Conservation (phyloP, 768 basidiomycete species). For the Sistotremastrum suecicum region DNA sequence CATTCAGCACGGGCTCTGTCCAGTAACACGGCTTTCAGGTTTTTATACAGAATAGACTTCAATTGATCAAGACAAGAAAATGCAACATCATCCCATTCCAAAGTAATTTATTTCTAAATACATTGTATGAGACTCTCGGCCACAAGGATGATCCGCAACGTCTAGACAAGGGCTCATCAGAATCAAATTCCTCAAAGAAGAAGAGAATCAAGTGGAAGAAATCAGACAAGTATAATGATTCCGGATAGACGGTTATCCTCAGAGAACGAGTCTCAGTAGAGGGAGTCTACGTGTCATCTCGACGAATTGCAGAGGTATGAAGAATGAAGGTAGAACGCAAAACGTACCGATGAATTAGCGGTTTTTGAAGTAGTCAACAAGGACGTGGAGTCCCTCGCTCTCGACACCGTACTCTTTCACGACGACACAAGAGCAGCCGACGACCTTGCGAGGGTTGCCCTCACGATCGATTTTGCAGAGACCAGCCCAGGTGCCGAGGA, state of each 20-base stretch:
- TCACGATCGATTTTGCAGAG: conserved; percentile 99
- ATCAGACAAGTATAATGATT: conserved; percentile 81
- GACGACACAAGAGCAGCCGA: conserved; percentile 87
- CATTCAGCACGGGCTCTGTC: no score
- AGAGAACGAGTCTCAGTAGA: conserved; percentile 61
- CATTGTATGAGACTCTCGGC: no score
- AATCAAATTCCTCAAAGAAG: no score
- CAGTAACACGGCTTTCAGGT: no score
- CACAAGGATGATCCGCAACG: no score
- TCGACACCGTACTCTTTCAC: conserved; percentile 97
- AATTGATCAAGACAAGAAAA: no score
- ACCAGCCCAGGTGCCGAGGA: conserved; percentile 96
- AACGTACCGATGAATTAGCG: conserved; percentile 39
- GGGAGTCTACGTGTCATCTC: conserved; percentile 91
- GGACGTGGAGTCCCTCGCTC: conserved; percentile 87
- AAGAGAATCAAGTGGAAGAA: no score
- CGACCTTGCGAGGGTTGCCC: conserved; percentile 94
- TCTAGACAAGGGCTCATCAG: no score
- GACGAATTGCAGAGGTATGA: conserved; percentile 4
- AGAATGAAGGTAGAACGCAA: conserved; percentile 1
- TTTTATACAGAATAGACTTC: no score
- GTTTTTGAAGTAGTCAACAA: conserved; percentile 94
- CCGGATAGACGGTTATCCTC: conserved; percentile 76
- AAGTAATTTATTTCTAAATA: no score
- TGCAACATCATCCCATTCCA: no score